Evolutionary conservation across 2,329 filamentous ascomycete species (phyloP), one percentile per base, ranked within the genome.

Genomic region (Teratosphaeria destructans): DNA sequence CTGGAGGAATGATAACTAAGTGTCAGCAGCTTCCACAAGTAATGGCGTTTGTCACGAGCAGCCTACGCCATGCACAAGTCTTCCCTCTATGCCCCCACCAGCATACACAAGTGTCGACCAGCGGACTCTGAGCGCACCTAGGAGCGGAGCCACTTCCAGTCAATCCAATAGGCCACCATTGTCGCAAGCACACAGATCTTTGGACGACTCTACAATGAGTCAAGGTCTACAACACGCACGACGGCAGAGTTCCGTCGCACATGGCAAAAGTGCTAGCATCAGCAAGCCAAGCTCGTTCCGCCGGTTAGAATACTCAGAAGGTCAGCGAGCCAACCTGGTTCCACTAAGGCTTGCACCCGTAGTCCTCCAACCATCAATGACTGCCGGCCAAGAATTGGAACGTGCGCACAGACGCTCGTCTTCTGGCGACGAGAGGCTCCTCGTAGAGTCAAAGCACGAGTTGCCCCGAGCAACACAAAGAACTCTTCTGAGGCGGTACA

Each of bases 281-380:
- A 61, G 67, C 54, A 60, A 60, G 12, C 66, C 68, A 27, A 66
- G 57, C 16, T 61, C 65, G 14, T 67, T 70, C 32, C 64, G 67
- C 54, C 67, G 64, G 12, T 56, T 70, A 8, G 67, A 68, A n/a
- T 62, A 62, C 53, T 65, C 71, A 2, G 68, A 73, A 39, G 66
- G 60, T 55, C 68, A 68, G 61, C 58, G 64, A 57, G 57, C 69
- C 67, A 64, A 63, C 16, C 62, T 70, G 23, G 61, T 67, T 32
- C 67, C 68, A n/a, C 56, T 70, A 47, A 64, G 65, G 55, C 63
- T 68, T 10, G 65, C 59, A 23, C 68, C 66, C 7, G 67, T 70
- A 8, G 63, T 67, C 3, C 61, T 67, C 52, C 61, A 62, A 52
- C 56, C 35, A 26, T 52, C 43, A 57, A 61, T 52, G 52, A 54